Evolutionary conservation across 2,329 filamentous ascomycete genomes (phyloP), one percentile per base, ranked within the genome.

Genomic region (Verticillium tricorpus): DNA sequence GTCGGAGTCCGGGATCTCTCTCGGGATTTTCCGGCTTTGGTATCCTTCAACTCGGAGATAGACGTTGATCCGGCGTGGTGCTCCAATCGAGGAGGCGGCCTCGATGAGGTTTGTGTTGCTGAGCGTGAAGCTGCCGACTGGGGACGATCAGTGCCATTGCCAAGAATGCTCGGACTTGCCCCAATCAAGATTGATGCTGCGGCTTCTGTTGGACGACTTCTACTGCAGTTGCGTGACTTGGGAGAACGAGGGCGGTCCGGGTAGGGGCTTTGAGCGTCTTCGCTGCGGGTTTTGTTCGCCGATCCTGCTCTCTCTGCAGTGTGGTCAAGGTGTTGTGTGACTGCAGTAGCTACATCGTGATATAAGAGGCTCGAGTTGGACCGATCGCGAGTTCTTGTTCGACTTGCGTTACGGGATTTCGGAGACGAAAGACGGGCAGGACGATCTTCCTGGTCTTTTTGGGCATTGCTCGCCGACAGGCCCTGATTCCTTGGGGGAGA

Each of bases 331-430:
- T 70, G 67, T n/a, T 69, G 56, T 7, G 67, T 63, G 15, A 69
- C 67, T 0, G 64, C 61, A 1, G 56, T 28, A 5, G 57, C 55
- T 0, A 61, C n/a, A 7, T 63, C 62, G 1, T 50, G 55, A 9
- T 64, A 60, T 5, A 56, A 59, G 1, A 67, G 22, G 1, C 65
- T 28, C 0, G 73, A 73, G 17, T 67, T 62, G 1, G 68, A 67
- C 34, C 67, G 65, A n/a, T 69, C 67, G 17, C 60, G 64, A 3
- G 54, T 60, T 28, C 70, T 57, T 2, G 66, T 66, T 4, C 70
- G 68, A 28, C 76, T 78, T 3, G 73, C 70, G 39, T 76, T 74
- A 5, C 74, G 73, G 1, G 76, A 74, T 54, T 76, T 77, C 0
- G 75, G 71, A 0, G 74, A 76, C 0, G 67, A 60, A 0, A 73